phyloP scores from a whole-genome alignment of 768 basidiomycete species.

The Tricholoma terreum region DNA sequence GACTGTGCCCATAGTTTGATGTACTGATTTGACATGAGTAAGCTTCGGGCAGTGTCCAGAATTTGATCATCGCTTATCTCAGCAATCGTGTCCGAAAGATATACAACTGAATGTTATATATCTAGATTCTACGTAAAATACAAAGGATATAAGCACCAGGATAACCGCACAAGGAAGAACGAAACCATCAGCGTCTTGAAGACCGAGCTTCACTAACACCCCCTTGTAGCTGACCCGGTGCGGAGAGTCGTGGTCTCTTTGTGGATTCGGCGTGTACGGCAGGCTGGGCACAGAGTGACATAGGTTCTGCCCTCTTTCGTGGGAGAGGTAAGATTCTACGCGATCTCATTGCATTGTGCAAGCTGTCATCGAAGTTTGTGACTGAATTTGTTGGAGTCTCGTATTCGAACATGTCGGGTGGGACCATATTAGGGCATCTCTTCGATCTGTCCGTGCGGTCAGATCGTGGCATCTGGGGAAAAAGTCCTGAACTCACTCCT shows the following conservation, averaged over 20 bases:
- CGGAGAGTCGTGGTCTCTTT: neutral
- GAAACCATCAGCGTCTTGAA: neutral
- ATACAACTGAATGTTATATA: neutral
- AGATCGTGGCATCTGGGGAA: neutral
- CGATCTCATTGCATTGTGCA: neutral
- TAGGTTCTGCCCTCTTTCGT: neutral
- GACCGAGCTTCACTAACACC: neutral
- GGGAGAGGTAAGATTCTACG: neutral
- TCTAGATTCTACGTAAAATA: neutral
- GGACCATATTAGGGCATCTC: neutral
- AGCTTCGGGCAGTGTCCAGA: too few relatives aligned
- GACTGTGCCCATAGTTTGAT: too few relatives aligned
- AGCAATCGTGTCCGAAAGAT: too few relatives aligned
- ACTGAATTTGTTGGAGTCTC: neutral
- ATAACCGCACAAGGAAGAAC: neutral
- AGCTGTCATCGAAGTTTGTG: neutral
- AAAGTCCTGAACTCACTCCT: constrained; percentile 2
- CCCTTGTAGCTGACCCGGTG: neutral
- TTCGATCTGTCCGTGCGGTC: neutral
- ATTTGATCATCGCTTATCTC: neutral
- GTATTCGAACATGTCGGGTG: neutral
- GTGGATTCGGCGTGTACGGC: neutral
- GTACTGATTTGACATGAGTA: too few relatives aligned
- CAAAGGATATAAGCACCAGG: neutral
- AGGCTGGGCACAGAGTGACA: neutral